A percentile compares a stretch with the other conserved stretches of the same genome.
These are phyloP conservation scores for Paracoccidioides lutzii DNA, from an alignment of 2,329 filamentous ascomycete species.

Conservation along the genomic window DNA sequence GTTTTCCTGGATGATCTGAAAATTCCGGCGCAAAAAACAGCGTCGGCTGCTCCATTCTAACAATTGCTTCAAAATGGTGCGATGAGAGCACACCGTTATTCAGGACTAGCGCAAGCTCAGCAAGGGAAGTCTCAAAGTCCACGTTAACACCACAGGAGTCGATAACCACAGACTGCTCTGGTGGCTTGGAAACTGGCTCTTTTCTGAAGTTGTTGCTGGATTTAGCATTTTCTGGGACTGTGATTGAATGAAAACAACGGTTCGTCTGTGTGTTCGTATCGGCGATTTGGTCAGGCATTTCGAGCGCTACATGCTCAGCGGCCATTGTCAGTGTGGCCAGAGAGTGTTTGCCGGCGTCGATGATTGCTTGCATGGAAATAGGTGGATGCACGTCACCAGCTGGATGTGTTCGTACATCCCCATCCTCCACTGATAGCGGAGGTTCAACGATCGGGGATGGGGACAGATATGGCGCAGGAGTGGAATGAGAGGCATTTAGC, in stretches of 20 bases:
- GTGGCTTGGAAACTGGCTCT: neutral
- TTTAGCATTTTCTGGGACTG: neutral
- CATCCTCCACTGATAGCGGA: neutral
- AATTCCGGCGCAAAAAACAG: slow-evolving; percentile 32
- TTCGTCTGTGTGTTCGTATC: slow-evolving; percentile 2
- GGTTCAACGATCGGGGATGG: neutral
- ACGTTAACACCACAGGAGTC: slow-evolving; percentile 3
- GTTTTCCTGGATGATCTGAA: slow-evolving; percentile 19
- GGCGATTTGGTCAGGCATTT: slow-evolving; percentile 12
- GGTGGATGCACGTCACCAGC: neutral
- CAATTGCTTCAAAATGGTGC: slow-evolving; percentile 28
- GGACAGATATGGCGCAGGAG: neutral
- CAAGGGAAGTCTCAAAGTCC: slow-evolving; percentile 22
- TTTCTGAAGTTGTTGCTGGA: neutral
- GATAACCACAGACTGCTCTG: neutral
- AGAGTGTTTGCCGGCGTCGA: slow-evolving; percentile 18
- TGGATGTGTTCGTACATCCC: neutral
- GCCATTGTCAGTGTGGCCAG: slow-evolving; percentile 30
- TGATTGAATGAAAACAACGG: too few species aligned
- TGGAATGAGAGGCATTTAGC: neutral
- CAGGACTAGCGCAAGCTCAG: slow-evolving; percentile 27
- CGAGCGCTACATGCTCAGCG: slow-evolving; percentile 28
- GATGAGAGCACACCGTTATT: slow-evolving; percentile 26
- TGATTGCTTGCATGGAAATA: slow-evolving; percentile 10
- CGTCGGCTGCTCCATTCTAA: slow-evolving; percentile 30